Conservation (phyloP, 176 grass and related monocot genomes). For the Eragrostis curvula region DNA sequence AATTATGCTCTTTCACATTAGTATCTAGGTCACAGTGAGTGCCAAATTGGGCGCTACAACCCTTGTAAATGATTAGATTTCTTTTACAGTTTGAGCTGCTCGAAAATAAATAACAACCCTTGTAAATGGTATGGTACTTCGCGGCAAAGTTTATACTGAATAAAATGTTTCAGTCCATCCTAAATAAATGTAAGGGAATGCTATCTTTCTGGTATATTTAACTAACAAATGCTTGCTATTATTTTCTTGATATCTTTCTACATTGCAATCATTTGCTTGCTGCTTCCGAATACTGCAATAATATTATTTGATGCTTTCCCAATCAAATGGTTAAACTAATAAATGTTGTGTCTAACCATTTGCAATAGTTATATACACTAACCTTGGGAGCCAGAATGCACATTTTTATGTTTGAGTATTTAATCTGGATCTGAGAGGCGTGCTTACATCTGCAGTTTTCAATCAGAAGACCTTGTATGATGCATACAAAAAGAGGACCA, state of each 20-base stretch:
- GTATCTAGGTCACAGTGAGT: not conserved
- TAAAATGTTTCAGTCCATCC: no score
- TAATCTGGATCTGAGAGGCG: conserved; percentile 6
- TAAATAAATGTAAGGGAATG: not conserved
- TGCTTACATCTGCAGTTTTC: conserved; percentile 58
- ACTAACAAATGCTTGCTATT: not conserved
- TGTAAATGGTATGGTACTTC: not conserved
- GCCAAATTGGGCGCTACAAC: not conserved
- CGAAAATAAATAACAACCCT: no score
- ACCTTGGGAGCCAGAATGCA: not conserved
- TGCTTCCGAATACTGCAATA: not conserved
- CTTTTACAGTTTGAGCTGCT: no score
- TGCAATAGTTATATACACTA: not conserved
- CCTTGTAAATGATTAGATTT: no score
- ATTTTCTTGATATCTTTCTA: not conserved
- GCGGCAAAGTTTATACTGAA: no score
- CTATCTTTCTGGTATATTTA: not conserved
- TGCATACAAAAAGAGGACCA: conserved; percentile 92
- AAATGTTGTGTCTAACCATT: not conserved
- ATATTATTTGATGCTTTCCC: not conserved
- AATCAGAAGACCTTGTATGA: conserved; percentile 96
- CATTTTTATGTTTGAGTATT: not conserved
- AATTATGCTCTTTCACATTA: not conserved
- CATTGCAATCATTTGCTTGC: not conserved
- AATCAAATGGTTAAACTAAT: not conserved